phyloP scores from a whole-genome alignment of 768 basidiomycete genomes.

The Mycena epipterygia region DNA sequence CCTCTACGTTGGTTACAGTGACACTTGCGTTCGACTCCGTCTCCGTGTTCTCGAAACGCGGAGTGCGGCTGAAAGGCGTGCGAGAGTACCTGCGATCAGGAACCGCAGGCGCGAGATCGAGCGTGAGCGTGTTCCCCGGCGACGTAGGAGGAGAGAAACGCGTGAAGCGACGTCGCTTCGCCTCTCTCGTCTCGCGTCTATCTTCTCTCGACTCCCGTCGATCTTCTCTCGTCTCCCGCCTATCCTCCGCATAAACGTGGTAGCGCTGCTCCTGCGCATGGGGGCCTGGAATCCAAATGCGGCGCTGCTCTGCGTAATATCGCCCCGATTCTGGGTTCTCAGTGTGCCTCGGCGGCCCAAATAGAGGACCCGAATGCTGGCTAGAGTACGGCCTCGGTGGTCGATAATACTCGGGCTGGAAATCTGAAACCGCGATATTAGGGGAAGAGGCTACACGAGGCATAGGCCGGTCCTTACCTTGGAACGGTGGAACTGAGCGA shows the following conservation, averaged over 20 bases:
- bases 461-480: not conserved
- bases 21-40: not conserved
- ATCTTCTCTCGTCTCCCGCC: slow-evolving; percentile 6
- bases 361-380: not conserved
- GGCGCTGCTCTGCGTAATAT: not conserved
- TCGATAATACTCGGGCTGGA: slow-evolving; percentile 1
- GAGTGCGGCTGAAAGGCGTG: not conserved
- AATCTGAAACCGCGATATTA: not conserved
- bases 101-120: slow-evolving; percentile 7
- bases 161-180: not conserved
- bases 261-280: not conserved
- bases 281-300: slow-evolving; percentile 16
- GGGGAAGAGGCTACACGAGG: too few species aligned
- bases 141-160: slow-evolving; percentile 28
- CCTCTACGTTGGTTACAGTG: slow-evolving; percentile 15
- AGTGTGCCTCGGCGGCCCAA: not conserved
- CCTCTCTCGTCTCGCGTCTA: not conserved
- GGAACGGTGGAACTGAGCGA: not conserved
- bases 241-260: not conserved
- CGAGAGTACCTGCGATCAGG: not conserved
- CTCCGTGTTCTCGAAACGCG: slow-evolving; percentile 11
- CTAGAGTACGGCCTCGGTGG: not conserved
- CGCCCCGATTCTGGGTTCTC: not conserved
- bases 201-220: not conserved
- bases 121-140: not conserved